Evolutionary conservation across 2,329 filamentous ascomycete species (phyloP), one percentile per base, ranked within the genome.

Genomic region (Chrysoporthe austroafricana): DNA sequence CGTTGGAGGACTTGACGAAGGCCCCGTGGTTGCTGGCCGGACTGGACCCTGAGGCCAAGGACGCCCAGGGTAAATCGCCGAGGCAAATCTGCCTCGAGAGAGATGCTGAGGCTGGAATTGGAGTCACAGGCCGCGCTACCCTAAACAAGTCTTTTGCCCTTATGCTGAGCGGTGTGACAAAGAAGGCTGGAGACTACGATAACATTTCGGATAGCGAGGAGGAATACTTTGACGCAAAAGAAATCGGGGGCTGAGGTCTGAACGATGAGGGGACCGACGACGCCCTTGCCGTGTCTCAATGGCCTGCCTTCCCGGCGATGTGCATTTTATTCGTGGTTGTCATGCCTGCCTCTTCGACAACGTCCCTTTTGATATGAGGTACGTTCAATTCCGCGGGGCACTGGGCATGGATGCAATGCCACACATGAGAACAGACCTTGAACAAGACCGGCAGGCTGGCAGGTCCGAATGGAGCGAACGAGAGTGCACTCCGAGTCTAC

Each of bases 41-140:
- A 21, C 43, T 61, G 43, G 59, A 61, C 43, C 32, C 43, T 8
- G 43, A 34, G 42, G 43, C 13, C 9, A 26, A 36, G 26, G 59
- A 48, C 26, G 42, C 14, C 5, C 21, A 61, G 11, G 59, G 59
- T 3, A 61, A 36, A 26, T 34, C 26, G 4, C 21, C 59, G 14
- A 48, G 36, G 43, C 43, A 48, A 13, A 44, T 61, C 43, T 61
- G 59, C 43, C 43, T 48, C 14, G 59, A 61, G 13, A 46, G 59
- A 43, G 59, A 44, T 9, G 43, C 59, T 18, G 26, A 13, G 59
- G 43, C 21, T 8, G 32, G 21, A 8, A 1, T 34, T 14, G 21
- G 21, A 6, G 43, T 32, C 14, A 48, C 43, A 2, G 59, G 21
- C 18, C 42, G 48, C 11, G n/a, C 3, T 34, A 13, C 16, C 7